phyloP scores from a whole-genome alignment of 331 rosid species.

The Pyracantha coccinea region DNA sequence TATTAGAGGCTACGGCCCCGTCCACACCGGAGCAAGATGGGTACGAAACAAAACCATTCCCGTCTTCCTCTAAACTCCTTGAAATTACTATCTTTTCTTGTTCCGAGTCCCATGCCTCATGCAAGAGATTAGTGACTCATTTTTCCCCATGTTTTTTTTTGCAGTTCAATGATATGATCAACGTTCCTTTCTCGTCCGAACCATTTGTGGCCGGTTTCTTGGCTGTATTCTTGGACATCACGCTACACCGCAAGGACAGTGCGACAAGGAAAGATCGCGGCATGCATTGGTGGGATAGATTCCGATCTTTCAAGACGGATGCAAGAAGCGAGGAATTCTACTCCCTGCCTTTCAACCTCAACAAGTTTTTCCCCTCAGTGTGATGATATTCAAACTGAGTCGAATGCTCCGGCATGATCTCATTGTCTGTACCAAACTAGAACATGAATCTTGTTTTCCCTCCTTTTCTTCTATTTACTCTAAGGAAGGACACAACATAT shows the following conservation, averaged over 20 bases:
- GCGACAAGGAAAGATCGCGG: slow-evolving; percentile 44
- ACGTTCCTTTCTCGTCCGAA: slow-evolving; percentile 53
- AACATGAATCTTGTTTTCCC: not conserved
- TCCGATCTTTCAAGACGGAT: slow-evolving; percentile 42
- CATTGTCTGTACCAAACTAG: not conserved
- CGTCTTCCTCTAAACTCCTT: not conserved
- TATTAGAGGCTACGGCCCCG: slow-evolving; percentile 49
- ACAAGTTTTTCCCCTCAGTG: slow-evolving; percentile 65
- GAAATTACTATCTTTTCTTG: too few relatives aligned
- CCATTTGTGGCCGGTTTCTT: slow-evolving; percentile 51
- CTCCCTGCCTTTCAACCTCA: slow-evolving; percentile 52
- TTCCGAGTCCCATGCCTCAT: not conserved
- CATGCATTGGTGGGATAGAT: slow-evolving; percentile 54
- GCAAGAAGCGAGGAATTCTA: slow-evolving; percentile 56
- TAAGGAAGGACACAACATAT: not conserved
- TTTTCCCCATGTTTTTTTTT: not conserved
- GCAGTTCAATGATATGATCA: slow-evolving; percentile 64
- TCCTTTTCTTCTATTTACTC: not conserved
- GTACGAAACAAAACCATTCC: slow-evolving; percentile 14
- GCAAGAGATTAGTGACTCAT: not conserved
- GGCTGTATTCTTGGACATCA: slow-evolving; percentile 37
- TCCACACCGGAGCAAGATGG: slow-evolving; percentile 59
- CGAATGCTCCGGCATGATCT: not conserved
- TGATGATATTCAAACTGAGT: slow-evolving; percentile 15
- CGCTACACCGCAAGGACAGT: slow-evolving; percentile 36